Percentiles rank a stretch among this genome's conserved stretches.
Evolutionary conservation across 495 filamentous ascomycete species (phyloP).

Genomic region (Tuber aestivum): DNA sequence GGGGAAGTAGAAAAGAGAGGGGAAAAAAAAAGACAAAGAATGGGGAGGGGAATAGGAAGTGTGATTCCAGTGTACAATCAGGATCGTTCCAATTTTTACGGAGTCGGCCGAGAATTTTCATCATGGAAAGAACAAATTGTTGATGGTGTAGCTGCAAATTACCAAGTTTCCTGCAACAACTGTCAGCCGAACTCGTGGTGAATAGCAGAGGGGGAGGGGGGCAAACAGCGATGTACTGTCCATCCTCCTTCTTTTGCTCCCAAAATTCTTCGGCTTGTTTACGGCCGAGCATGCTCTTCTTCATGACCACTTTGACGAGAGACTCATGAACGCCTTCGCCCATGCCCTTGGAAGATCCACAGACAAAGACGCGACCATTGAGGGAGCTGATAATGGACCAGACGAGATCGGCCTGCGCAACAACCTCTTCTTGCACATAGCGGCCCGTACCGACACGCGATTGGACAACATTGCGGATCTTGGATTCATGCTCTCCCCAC

Average conservation of each 20-base stretch:
- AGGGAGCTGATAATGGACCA: slow-evolving; percentile 94
- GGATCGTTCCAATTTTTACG: background rate
- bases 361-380: slow-evolving; percentile 92
- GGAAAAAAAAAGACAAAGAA: background rate
- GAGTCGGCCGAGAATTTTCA: background rate
- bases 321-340: slow-evolving; percentile 89
- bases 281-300: slow-evolving; percentile 66
- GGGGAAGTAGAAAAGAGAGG: background rate
- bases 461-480: slow-evolving; percentile 91
- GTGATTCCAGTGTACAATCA: background rate
- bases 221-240: slow-evolving; percentile 70
- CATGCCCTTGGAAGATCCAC: slow-evolving; percentile 91
- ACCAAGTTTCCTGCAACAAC: background rate
- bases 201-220: background rate
- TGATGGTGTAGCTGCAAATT: background rate
- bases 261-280: slow-evolving; percentile 73
- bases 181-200: background rate
- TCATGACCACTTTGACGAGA: slow-evolving; percentile 71
- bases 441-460: slow-evolving; percentile 68
- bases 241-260: slow-evolving; percentile 72
- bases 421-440: slow-evolving; percentile 83
- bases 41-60: background rate
- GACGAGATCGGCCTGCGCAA: slow-evolving; percentile 83
- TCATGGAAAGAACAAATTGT: background rate
- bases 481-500: slow-evolving; percentile 86